phyloP scores from a whole-genome alignment of 106 monocot species.

The Agapanthus africanus region DNA sequence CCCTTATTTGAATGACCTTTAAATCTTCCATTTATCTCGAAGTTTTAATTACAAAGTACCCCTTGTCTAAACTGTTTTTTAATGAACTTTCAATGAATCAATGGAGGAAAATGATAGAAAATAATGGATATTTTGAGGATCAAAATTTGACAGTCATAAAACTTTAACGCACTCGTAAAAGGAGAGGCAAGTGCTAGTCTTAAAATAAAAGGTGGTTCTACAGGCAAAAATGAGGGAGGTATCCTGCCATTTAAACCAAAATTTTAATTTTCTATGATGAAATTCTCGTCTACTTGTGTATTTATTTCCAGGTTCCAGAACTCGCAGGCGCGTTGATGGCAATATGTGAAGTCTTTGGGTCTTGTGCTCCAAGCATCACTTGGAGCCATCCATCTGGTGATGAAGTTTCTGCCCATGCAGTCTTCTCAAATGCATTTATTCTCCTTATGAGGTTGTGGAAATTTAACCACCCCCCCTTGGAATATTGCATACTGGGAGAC shows the following conservation, averaged over 20 bases:
- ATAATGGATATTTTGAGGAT: no score
- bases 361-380: conserved; percentile 51
- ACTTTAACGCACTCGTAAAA: no score
- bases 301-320: conserved; percentile 71
- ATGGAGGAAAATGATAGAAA: background rate
- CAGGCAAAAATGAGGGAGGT: no score
- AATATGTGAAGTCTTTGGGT: conserved; percentile 91
- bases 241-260: no score
- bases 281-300: conserved; percentile 1
- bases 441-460: conserved; percentile 91
- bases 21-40: no score
- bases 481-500: conserved; percentile 88
- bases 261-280: background rate
- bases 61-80: background rate
- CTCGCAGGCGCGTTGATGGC: conserved; percentile 92
- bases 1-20: no score
- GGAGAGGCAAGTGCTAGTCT: no score
- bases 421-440: conserved; percentile 97
- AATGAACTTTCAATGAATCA: background rate
- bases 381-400: conserved; percentile 64
- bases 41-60: no score
- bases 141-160: no score
- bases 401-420: conserved; percentile 59
- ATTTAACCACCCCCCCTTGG: conserved; percentile 92
- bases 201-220: no score